Evolutionary conservation across 495 filamentous ascomycete species (phyloP).

Genomic region (Tetracladium setigerum): DNA sequence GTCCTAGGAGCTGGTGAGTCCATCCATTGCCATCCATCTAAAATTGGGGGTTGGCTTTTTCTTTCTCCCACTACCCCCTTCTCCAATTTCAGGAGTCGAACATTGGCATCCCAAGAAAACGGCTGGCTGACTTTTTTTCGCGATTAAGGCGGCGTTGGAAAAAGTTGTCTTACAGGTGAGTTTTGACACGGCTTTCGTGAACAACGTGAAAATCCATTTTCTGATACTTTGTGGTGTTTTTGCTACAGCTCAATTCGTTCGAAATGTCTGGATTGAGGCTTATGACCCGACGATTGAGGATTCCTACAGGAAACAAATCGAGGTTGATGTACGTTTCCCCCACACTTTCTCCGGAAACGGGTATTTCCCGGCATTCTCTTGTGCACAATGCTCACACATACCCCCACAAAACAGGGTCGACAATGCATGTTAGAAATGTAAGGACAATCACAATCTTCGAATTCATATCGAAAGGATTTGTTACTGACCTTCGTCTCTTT

Average conservation of each 20-base stretch:
- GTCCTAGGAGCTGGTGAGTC: constrained; percentile 76
- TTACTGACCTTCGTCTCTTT: constrained; percentile 5
- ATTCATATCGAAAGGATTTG: neutral
- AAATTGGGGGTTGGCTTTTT: constrained; percentile 1
- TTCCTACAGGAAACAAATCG: constrained; percentile 89
- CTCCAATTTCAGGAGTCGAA: neutral
- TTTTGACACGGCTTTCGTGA: constrained; percentile 6
- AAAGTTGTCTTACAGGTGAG: constrained; percentile 95
- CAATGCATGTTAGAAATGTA: constrained; percentile 97
- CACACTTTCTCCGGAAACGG: constrained; percentile 7
- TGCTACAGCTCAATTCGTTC: constrained; percentile 86
- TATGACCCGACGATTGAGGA: constrained; percentile 99
- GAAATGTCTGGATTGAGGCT: constrained; percentile 98
- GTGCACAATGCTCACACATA: constrained; percentile 10
- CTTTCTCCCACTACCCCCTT: neutral
- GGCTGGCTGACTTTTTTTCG: constrained; percentile 23
- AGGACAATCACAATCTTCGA: constrained; percentile 24
- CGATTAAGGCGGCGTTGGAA: constrained; percentile 81
- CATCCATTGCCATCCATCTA: constrained; percentile 1
- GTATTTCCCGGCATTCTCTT: constrained; percentile 3
- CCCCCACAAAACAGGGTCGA: constrained; percentile 59
- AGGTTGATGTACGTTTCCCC: constrained; percentile 72
- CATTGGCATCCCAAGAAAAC: too few species aligned
- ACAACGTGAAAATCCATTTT: neutral
- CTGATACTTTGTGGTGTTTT: constrained; percentile 7